phyloP scores from a whole-genome alignment of 768 basidiomycete species.

The Leucosporidium scottii region DNA sequence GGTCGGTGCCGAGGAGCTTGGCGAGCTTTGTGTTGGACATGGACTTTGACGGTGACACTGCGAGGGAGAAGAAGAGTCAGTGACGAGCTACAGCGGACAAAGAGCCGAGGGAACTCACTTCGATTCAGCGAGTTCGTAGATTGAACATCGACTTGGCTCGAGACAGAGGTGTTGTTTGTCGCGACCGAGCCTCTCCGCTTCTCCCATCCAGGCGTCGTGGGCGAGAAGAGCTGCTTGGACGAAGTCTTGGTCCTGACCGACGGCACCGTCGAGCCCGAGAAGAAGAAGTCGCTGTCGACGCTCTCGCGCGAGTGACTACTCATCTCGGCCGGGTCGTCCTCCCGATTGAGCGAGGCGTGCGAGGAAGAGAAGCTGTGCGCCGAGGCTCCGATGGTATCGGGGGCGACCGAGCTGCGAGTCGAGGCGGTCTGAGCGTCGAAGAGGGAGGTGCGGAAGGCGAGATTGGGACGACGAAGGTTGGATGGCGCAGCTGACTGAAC shows the following conservation, averaged over 20 bases:
- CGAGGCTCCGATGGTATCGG: not conserved
- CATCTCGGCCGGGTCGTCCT: slow-evolving; percentile 5
- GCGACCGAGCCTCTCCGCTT: not conserved
- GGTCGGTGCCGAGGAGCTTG: slow-evolving; percentile 59
- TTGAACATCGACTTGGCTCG: not conserved
- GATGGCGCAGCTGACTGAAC: slow-evolving; percentile 17
- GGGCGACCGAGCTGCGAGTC: not conserved
- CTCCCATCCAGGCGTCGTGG: slow-evolving; percentile 4
- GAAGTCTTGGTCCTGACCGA: not conserved
- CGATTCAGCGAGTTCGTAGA: not conserved
- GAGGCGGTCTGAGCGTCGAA: slow-evolving; percentile 2
- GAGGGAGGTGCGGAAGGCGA: slow-evolving; percentile 16
- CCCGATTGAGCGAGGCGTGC: not conserved
- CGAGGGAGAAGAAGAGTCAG: no score
- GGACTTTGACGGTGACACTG: not conserved
- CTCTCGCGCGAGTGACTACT: slow-evolving; percentile 16
- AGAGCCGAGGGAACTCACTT: not conserved
- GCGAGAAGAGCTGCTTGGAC: slow-evolving; percentile 57
- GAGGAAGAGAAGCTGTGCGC: not conserved
- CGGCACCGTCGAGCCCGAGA: slow-evolving; percentile 11
- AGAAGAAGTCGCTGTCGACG: slow-evolving; percentile 33
- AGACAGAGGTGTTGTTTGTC: not conserved
- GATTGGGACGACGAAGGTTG: slow-evolving; percentile 10
- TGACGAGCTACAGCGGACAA: no score
- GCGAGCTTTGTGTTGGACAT: slow-evolving; percentile 50